A percentile compares a stretch with the other conserved stretches of the same genome.
These are phyloP conservation scores for Coniella vitis DNA, from an alignment of 2,329 filamentous ascomycete species.

Conservation along the genomic window DNA sequence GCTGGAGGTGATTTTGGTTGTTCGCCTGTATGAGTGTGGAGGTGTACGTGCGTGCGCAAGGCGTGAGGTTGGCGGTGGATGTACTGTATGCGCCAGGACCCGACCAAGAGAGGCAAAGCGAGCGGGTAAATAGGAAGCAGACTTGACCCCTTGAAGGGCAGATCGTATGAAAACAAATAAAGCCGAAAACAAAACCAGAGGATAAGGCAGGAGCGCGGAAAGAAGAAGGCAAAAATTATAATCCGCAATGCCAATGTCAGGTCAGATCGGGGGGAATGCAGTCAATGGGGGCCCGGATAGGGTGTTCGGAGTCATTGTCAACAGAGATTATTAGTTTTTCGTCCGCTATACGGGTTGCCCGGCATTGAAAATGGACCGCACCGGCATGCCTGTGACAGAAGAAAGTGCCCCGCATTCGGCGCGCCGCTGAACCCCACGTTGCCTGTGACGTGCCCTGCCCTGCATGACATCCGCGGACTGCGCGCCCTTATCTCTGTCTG, in stretches of 20 bases:
- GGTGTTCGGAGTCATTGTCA: conserved; percentile 5
- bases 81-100: background rate
- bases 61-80: background rate
- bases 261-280: no score
- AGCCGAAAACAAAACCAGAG: no score
- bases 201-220: no score
- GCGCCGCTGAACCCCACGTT: conserved; percentile 9
- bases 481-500: conserved; percentile 1
- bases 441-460: conserved; percentile 1
- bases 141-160: no score
- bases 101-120: no score
- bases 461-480: background rate
- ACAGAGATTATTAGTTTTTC: conserved; percentile 7
- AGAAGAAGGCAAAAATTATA: no score
- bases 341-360: conserved; percentile 5
- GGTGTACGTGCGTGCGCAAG: background rate
- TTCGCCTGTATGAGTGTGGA: background rate
- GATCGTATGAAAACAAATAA: no score
- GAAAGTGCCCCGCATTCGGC: conserved; percentile 10
- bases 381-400: background rate
- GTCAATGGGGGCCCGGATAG: background rate
- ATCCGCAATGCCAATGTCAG: no score
- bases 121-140: no score
- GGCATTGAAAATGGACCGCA: background rate
- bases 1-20: background rate